Conservation (phyloP, 371 early-diverging fungal species). For the Batkoa obscura region DNA sequence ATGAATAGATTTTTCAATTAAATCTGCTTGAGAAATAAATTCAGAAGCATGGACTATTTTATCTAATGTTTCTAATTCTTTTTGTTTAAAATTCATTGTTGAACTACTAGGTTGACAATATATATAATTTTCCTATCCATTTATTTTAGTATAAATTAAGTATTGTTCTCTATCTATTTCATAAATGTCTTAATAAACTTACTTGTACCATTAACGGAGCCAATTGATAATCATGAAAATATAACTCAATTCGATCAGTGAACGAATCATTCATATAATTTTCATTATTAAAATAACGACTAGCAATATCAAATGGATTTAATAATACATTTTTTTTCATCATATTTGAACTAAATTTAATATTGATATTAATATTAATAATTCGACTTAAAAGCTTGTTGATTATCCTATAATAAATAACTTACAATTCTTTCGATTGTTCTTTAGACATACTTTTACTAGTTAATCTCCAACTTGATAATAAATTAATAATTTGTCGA, state of each 20-base stretch:
- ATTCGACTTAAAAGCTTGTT: not conserved
- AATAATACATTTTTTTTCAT: conserved; percentile 59
- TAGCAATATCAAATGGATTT: conserved; percentile 72
- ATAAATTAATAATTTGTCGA: conserved; percentile 92
- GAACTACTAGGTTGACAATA: conserved; percentile 11
- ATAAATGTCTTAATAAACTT: conserved; percentile 11
- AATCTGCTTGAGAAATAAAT: conserved; percentile 71
- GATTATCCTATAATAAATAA: not conserved
- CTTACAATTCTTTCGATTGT: conserved; percentile 41
- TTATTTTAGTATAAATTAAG: too few species aligned
- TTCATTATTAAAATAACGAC: conserved; percentile 32
- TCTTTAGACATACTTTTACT: conserved; percentile 52
- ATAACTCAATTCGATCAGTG: conserved; percentile 69
- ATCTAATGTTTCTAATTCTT: conserved; percentile 17
- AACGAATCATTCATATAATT: conserved; percentile 31
- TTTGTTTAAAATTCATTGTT: not conserved
- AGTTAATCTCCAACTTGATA: conserved; percentile 70
- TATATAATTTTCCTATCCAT: conserved; percentile 30
- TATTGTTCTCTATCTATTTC: too few species aligned
- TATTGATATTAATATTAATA: not conserved
- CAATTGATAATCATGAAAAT: conserved; percentile 84
- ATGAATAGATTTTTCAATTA: conserved; percentile 64
- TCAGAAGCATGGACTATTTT: conserved; percentile 70
- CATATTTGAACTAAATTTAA: conserved; percentile 10
- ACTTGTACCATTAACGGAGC: conserved; percentile 88